These are phyloP conservation scores for Plasmodium sp. DNA, from an alignment of 169 alveolate genomes.

Conservation along the genomic window DNA sequence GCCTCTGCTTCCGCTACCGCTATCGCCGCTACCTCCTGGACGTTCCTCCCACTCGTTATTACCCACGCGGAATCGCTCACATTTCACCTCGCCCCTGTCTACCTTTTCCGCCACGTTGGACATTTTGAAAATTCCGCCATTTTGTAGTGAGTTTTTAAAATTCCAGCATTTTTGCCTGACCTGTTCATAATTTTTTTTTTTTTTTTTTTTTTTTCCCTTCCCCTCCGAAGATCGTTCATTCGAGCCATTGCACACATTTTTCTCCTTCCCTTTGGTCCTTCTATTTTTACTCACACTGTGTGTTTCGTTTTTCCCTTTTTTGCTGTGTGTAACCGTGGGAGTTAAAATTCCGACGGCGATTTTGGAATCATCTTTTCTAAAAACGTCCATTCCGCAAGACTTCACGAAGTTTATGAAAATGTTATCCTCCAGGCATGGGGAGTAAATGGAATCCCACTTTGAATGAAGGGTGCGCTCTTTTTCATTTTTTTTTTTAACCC, in stretches of 20 bases:
- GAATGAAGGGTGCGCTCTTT: background rate
- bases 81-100: background rate
- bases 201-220: background rate
- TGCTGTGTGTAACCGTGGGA: background rate
- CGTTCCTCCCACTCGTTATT: background rate
- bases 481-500: background rate
- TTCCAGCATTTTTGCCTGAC: background rate
- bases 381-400: constrained; percentile 11
- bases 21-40: background rate
- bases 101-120: constrained; percentile 9
- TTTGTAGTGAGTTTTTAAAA: constrained; percentile 20
- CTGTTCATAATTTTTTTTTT: background rate
- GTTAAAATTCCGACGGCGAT: background rate
- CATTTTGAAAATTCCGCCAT: background rate
- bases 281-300: background rate
- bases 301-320: background rate
- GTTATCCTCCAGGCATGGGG: constrained; percentile 1
- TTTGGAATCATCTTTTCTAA: background rate
- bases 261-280: background rate
- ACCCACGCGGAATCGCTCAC: background rate
- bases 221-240: background rate
- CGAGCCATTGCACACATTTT: background rate
- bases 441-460: constrained; percentile 6
- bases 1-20: background rate
- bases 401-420: constrained; percentile 2